Conservation (phyloP, 257 asterid genomes). For the Solanum sitiens region DNA sequence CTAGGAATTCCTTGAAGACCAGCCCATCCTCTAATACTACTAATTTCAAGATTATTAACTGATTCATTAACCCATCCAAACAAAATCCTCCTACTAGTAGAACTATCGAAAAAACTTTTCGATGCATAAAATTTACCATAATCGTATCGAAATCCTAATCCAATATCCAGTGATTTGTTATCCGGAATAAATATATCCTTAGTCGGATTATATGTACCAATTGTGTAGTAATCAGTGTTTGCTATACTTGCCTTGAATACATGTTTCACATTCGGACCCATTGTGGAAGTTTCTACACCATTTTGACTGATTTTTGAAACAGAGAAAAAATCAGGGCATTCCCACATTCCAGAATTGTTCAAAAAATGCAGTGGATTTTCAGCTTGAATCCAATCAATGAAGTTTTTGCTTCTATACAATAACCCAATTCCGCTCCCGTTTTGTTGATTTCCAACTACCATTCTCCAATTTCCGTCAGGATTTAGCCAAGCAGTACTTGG, state of each 20-base stretch:
- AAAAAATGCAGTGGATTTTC: constrained; percentile 16
- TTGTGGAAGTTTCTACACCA: constrained; percentile 26
- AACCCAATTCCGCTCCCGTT: constrained; percentile 8
- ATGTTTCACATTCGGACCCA: constrained; percentile 16
- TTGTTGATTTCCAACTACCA: constrained; percentile 19
- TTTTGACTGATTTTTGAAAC: not conserved
- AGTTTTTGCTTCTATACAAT: constrained; percentile 26
- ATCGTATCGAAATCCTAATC: constrained; percentile 26
- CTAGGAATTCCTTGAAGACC: constrained; percentile 12
- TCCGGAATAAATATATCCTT: constrained; percentile 21
- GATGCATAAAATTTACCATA: constrained; percentile 44
- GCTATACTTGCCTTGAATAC: constrained; percentile 31
- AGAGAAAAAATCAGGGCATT: constrained; percentile 42
- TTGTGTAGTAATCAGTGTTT: constrained; percentile 21
- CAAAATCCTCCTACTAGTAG: constrained; percentile 21
- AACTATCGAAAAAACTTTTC: constrained; percentile 29
- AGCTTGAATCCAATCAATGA: constrained; percentile 16
- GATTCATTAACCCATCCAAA: constrained; percentile 46
- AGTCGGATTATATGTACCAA: constrained; percentile 17
- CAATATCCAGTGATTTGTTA: not conserved
- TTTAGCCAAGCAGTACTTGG: constrained; percentile 46
- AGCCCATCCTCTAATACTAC: constrained; percentile 23
- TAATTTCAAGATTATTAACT: not conserved
- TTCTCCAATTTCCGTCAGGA: constrained; percentile 29
- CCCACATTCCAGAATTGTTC: constrained; percentile 41